phyloP scores from a whole-genome alignment of 768 basidiomycete genomes.

The Podaxis sp. region DNA sequence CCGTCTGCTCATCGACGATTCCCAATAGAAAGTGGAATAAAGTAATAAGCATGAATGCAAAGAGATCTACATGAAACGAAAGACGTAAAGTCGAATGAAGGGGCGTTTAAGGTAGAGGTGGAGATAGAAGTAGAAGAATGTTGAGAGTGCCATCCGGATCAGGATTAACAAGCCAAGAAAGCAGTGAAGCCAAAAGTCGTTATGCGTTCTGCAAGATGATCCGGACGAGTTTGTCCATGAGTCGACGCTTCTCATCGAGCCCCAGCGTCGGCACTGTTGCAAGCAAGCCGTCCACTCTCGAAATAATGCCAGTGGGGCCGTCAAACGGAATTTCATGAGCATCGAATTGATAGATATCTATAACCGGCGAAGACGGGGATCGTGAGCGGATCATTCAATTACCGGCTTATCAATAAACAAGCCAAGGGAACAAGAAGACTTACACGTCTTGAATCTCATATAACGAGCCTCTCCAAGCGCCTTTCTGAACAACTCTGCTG shows the following conservation, averaged over 20 bases:
- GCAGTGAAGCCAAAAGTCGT: slow-evolving; percentile 2
- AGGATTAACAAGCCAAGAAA: not conserved
- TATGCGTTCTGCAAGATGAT: slow-evolving; percentile 56
- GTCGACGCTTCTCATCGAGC: slow-evolving; percentile 44
- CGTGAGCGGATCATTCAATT: not conserved
- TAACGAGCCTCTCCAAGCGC: slow-evolving; percentile 47
- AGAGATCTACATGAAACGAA: not conserved
- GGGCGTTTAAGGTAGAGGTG: not conserved
- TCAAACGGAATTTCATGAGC: slow-evolving; percentile 74
- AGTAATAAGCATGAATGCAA: slow-evolving; percentile 1
- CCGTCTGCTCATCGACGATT: not conserved
- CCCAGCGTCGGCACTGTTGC: slow-evolving; percentile 43
- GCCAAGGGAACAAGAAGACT: slow-evolving; percentile 25
- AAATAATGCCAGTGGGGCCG: slow-evolving; percentile 68
- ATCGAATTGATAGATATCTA: slow-evolving; percentile 76
- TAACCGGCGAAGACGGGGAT: slow-evolving; percentile 2
- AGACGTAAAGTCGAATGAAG: not conserved
- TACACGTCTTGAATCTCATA: slow-evolving; percentile 62
- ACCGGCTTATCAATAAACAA: not conserved
- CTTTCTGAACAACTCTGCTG: slow-evolving; percentile 46
- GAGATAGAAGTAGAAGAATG: not conserved
- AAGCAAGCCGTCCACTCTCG: slow-evolving; percentile 60
- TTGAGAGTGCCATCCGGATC: not conserved
- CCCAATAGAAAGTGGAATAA: not conserved
- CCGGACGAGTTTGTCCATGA: slow-evolving; percentile 59